Base-by-base conservation (phyloP, 768 basidiomycete species). In the Tylopilus plumbeoviolaceoides region DNA sequence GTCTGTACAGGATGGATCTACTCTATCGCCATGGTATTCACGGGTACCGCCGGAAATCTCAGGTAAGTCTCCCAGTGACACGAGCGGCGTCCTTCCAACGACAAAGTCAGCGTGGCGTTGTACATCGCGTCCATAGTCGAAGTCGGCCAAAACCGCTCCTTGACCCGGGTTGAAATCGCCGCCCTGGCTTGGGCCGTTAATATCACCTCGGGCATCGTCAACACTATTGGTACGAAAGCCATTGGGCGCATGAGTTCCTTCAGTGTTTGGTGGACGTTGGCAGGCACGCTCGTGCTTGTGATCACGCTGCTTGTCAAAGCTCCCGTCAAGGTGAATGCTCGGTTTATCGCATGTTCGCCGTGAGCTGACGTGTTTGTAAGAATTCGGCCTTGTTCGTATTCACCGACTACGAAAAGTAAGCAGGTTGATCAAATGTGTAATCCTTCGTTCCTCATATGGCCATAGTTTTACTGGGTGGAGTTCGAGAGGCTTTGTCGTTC, bases 251-350 rank as follows among this genome's bases (percentile, higher is more conserved):
- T 81, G 77, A 80, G 80, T 54, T 65, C 73, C 15, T 76, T 81
- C 64, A 79, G 77, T 54, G 69, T 83, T 25, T 83, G 80, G 80
- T 82, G 80, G 81, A 83, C 80, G 12, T 67, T 83, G 1, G 79
- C 79, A 25, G 81, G 80, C 14, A 83, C 81, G 0, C 63, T 82
- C 18, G 77, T 81, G 28, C 71, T 83, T n/a, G 78, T 80, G 9
- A 75, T 81, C 47, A 75, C 80, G 1, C 65, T 82, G n/a, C 70
- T 82, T 5, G 79, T 79, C 11, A 81, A 80, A 61, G 75, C 82
- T 10, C 80, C 80, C 5, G 67, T 69, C 25, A 80, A 78, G 72
- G 81, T 79, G 47, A 45, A 59, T 40, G 9, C 27, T 39, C 27
- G 18, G 43, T 20, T 20, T 8, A 40, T 2, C 30, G 21, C 5